Base-by-base conservation (phyloP, 768 basidiomycete species). In the Gelatoporia subvermispora region DNA sequence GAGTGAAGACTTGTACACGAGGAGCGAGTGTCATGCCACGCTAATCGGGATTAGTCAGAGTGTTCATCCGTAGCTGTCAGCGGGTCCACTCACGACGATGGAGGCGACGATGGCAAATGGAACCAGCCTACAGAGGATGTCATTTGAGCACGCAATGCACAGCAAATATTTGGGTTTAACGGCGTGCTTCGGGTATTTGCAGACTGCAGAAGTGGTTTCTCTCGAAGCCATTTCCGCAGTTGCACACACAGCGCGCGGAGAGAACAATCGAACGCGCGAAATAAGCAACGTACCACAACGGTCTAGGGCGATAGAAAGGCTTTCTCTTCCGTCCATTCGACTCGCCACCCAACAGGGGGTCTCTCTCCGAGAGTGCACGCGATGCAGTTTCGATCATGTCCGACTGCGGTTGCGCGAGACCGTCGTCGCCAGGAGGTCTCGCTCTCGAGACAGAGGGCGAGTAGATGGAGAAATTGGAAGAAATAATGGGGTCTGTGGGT, bases 21-120 rank as follows among this genome's bases (percentile, higher is more conserved):
- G 87, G 82, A 34, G 86, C 82, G 64, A 86, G 72, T 1, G 87
- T 89, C 68, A 90, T 81, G 28, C 88, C 87, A 21, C 88, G 84
- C 88, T 90, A 53, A 7, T 43, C 41, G 7, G 52, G 53, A 45
- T 50, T 36, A 43, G 49, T 20, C 20, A 31, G 28, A 31, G 28
- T 31, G 13, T 31, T 28, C 18, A n/a, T 21, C 21, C 21, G 8
- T 15, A 42, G 37, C 43, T 18, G 42, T 28, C 15, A 31, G 23
- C 24, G 24, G 22, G n/a, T 18, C 24, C 4, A 70, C 77, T 52
- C 58, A 88, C 88, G 59, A 84, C 79, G 60, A 89, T 73, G 22
- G 84, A 81, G 44, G 80, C 75, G 10, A 74, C 65, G 35, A 90
- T 64, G 4, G 81, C 81, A 37, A 88, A 81, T 2, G 88, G 87